phyloP scores from a whole-genome alignment of 78 protist species.

The Speleostelium caveatum region DNA sequence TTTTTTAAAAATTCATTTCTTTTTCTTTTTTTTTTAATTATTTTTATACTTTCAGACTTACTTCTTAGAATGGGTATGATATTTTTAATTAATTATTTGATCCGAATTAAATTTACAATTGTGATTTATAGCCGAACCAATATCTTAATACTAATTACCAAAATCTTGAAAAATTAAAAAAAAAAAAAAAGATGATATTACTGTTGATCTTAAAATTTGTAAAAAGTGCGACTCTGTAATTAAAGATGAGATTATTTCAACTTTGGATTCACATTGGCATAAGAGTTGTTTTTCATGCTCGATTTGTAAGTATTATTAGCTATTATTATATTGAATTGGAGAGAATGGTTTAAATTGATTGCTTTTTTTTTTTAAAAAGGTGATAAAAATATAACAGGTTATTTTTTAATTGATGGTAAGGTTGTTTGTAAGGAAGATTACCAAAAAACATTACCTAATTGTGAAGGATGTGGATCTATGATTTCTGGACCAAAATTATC shows the following conservation, averaged over 20 bases:
- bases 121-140: no score
- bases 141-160: no score
- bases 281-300: constrained; percentile 3
- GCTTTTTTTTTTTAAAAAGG: neutral
- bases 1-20: no score
- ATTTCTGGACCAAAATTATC: constrained; percentile 23
- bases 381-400: neutral
- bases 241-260: constrained; percentile 4
- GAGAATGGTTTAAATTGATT: neutral
- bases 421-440: constrained; percentile 29
- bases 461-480: neutral
- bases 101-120: neutral
- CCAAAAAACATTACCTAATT: neutral
- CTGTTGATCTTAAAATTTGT: no score
- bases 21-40: no score
- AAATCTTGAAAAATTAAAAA: no score
- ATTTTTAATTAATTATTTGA: no score
- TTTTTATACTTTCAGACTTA: neutral
- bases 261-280: constrained; percentile 15
- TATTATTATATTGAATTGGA: no score
- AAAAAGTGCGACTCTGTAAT: neutral
- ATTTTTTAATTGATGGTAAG: neutral
- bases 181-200: no score
- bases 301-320: no score
- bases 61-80: no score